Evolutionary conservation across 139 green algal genomes (phyloP).

Genomic region (Mychonastes homosphaera): DNA sequence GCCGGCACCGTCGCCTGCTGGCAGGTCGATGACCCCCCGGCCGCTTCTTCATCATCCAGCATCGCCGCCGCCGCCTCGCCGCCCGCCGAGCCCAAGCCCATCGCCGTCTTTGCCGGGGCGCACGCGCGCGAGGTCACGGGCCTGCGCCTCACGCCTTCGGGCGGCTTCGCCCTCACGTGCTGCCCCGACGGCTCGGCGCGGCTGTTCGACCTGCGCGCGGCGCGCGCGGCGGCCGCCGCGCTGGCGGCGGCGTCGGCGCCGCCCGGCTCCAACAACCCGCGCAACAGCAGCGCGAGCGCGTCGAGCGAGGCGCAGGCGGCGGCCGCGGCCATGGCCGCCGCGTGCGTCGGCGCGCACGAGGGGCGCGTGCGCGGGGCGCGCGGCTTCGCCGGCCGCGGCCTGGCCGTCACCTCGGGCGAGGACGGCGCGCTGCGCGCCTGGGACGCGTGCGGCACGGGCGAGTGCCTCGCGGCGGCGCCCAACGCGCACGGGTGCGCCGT

Average conservation of each 20-base stretch:
- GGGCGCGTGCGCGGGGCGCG: constrained; percentile 7
- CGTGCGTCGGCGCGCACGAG: too few species aligned
- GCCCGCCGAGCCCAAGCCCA: too few species aligned
- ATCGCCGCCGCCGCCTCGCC: too few species aligned
- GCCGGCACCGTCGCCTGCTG: too few species aligned
- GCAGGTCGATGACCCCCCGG: too few species aligned
- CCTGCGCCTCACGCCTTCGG: too few species aligned
- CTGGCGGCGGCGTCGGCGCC: background rate
- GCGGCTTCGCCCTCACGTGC: too few species aligned
- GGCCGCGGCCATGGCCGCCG: constrained; percentile 21
- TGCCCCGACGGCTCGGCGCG: too few species aligned
- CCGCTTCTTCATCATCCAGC: too few species aligned
- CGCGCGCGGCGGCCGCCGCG: constrained; percentile 1
- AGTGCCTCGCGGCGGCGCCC: constrained; percentile 25
- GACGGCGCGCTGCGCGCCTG: constrained; percentile 63
- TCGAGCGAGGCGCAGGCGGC: constrained; percentile 23
- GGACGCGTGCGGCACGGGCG: constrained; percentile 29
- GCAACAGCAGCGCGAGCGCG: background rate
- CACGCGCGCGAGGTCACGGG: too few species aligned
- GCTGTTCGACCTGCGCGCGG: background rate
- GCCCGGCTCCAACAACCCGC: background rate
- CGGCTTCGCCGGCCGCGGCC: constrained; percentile 24
- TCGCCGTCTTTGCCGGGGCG: too few species aligned
- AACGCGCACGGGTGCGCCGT: background rate
- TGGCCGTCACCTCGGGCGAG: constrained; percentile 47